Percentiles rank a stretch among this genome's conserved stretches.
Evolutionary conservation across 768 basidiomycete species (phyloP).

Genomic region (Trametes coccinea): DNA sequence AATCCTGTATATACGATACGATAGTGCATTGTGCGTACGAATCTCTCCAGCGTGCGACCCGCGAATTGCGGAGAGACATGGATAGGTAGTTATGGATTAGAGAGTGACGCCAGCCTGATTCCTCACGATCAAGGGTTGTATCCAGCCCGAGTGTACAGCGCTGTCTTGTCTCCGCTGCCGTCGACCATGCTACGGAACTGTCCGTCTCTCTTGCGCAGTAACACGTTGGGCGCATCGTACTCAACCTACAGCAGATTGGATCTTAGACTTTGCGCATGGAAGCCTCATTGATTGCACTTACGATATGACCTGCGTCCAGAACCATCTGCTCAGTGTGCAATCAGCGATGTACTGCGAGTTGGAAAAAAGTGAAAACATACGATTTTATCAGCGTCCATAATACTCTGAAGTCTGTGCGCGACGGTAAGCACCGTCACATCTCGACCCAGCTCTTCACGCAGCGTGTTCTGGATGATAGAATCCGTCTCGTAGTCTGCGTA

Average conservation of each 20-base stretch:
- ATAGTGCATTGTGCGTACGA: no score
- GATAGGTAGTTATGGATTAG: no score
- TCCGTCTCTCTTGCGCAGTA: slow-evolving; percentile 52
- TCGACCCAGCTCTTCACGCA: slow-evolving; percentile 45
- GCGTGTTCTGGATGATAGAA: slow-evolving; percentile 53
- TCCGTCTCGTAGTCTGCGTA: slow-evolving; percentile 58
- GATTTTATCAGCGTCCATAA: slow-evolving; percentile 65
- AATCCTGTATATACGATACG: no score
- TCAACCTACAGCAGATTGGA: slow-evolving; percentile 36
- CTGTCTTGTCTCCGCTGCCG: slow-evolving; percentile 51
- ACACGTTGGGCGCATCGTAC: slow-evolving; percentile 48
- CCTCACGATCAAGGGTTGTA: neutral
- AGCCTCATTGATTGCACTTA: slow-evolving; percentile 22
- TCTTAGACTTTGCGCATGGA: no score
- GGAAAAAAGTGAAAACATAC: slow-evolving; percentile 31
- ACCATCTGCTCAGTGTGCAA: slow-evolving; percentile 37
- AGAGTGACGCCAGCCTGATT: neutral
- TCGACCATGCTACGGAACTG: slow-evolving; percentile 55
- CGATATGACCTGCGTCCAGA: slow-evolving; percentile 43
- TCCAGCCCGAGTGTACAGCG: slow-evolving; percentile 43
- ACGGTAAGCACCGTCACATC: slow-evolving; percentile 57
- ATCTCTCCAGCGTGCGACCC: no score
- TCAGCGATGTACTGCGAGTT: neutral
- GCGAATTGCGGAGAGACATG: no score
- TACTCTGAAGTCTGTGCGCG: slow-evolving; percentile 57